A percentile compares a stretch with the other conserved stretches of the same genome.
These are phyloP conservation scores for Phylloporus sp. DNA, from an alignment of 768 basidiomycete genomes.

Conservation along the genomic window DNA sequence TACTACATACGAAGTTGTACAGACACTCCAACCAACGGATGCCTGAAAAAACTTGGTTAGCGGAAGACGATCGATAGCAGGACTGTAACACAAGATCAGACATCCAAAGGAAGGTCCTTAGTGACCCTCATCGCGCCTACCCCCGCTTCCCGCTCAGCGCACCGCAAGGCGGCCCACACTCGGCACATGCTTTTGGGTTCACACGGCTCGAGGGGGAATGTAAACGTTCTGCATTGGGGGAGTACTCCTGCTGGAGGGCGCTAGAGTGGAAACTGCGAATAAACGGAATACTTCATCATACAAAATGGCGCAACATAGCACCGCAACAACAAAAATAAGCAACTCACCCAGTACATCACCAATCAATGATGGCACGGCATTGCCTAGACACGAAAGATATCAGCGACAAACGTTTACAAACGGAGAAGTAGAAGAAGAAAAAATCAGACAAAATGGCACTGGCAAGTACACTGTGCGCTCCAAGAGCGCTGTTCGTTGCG, in stretches of 20 bases:
- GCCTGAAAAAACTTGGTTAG: conserved; percentile 15
- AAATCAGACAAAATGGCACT: conserved; percentile 82
- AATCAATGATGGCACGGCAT: background rate
- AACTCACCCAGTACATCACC: conserved; percentile 21
- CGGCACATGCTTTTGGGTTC: conserved; percentile 64
- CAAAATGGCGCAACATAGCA: conserved; percentile 19
- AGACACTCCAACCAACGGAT: no score
- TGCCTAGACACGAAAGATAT: conserved; percentile 8
- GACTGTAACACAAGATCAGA: conserved; percentile 52
- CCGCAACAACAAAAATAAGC: conserved; percentile 1
- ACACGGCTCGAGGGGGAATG: conserved; percentile 60
- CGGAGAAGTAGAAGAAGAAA: conserved; percentile 1
- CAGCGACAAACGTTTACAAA: conserved; percentile 7
- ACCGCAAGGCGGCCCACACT: conserved; percentile 63
- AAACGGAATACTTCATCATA: conserved; percentile 58
- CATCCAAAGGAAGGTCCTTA: conserved; percentile 85
- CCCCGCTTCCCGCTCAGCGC: conserved; percentile 73
- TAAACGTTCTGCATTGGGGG: conserved; percentile 67
- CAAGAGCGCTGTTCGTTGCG: conserved; percentile 66
- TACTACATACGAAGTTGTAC: background rate
- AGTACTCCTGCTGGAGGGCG: conserved; percentile 63
- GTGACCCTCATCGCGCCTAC: conserved; percentile 65
- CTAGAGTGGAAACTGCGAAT: conserved; percentile 90
- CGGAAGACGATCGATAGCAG: background rate
- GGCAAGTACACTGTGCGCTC: conserved; percentile 77